Base-by-base conservation (phyloP, 2,329 filamentous ascomycete genomes). In the Xylaria sp. region DNA sequence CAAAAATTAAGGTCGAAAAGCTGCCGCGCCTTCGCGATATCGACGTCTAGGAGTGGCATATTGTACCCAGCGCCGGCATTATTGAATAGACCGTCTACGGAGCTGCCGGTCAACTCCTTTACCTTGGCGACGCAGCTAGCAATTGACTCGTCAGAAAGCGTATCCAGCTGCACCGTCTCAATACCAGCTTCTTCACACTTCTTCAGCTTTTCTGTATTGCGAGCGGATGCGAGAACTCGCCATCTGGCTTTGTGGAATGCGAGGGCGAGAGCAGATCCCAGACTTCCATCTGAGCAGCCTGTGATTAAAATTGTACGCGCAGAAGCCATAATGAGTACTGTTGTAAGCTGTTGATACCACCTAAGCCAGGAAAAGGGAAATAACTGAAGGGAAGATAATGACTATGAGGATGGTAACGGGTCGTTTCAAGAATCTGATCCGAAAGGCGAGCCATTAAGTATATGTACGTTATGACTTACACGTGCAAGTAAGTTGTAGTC, bases 51-150 rank as follows among this genome's bases (percentile, higher is more conserved):
- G 0, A 78, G 58, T 11, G 77, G 74, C 64, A 74, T 70, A 2
- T 65, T 55, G 51, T 72, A 72, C 40, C 72, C 73, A 42, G 70
- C 65, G 14, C 75, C 80, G 1, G 80, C 78, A 67, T 81, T 80
- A 67, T 82, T 81, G 63, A 82, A 71, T 15, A 82, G 73, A 38
- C 81, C 74, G 62, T 82, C 77, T 12, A 82, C 69, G 19, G 69
- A 74, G 17, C 76, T 76, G 38, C 73, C 77, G 0, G 78, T 78
- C 9, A 73, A 69, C 12, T 63, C 57, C 2, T 42, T 25, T 5
- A 57, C 17, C 12, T 43, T 25, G 28, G 55, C 19, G 21, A 35
- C 49, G 38, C 49, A 51, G 19, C 19, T 51, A 40, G 33, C 19
- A 40, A 51, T 51, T 38, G 49, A 51, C 25, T 51, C 49, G 14